Percentiles rank a stretch among this genome's conserved stretches.
These are phyloP conservation scores for Phoma sp. DNA, from an alignment of 2,329 filamentous ascomycete species.

Conservation along the genomic window DNA sequence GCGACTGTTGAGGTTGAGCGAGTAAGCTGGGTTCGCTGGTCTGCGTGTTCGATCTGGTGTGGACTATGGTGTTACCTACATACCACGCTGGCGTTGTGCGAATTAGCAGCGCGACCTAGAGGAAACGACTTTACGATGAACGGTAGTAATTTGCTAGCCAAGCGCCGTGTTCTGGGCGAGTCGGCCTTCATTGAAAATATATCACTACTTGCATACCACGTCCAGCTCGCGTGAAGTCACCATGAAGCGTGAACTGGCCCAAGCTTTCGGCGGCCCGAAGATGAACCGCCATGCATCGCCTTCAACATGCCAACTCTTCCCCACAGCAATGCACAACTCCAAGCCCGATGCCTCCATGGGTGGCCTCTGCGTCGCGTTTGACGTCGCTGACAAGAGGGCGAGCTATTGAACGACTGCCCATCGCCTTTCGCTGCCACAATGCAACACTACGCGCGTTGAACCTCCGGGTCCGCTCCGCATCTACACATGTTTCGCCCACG, in stretches of 20 bases:
- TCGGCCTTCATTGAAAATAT: slow-evolving; percentile 34
- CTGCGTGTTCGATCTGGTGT: slow-evolving; percentile 12
- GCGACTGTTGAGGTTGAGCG: slow-evolving; percentile 23
- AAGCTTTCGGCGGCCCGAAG: slow-evolving; percentile 27
- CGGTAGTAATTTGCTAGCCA: slow-evolving; percentile 40
- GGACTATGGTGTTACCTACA: slow-evolving; percentile 8
- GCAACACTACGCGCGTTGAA: slow-evolving; percentile 22
- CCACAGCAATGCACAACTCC: slow-evolving; percentile 35
- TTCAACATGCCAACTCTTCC: slow-evolving; percentile 22
- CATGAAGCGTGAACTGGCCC: neutral
- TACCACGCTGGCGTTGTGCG: slow-evolving; percentile 14
- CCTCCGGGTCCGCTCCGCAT: slow-evolving; percentile 42
- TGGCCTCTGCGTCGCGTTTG: slow-evolving; percentile 45
- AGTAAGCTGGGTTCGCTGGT: slow-evolving; percentile 13
- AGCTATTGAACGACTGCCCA: slow-evolving; percentile 35
- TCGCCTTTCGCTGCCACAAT: slow-evolving; percentile 36
- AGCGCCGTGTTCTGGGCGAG: slow-evolving; percentile 23
- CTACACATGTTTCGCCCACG: slow-evolving; percentile 57
- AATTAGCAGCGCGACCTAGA: slow-evolving; percentile 33
- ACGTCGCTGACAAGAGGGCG: slow-evolving; percentile 32
- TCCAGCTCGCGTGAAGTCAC: slow-evolving; percentile 4
- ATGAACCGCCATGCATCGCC: slow-evolving; percentile 35
- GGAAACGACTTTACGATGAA: slow-evolving; percentile 36
- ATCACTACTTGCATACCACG: slow-evolving; percentile 18
- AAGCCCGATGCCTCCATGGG: slow-evolving; percentile 53